Conservation (phyloP, 2,329 filamentous ascomycete genomes). For the Microcyclospora pomicola region DNA sequence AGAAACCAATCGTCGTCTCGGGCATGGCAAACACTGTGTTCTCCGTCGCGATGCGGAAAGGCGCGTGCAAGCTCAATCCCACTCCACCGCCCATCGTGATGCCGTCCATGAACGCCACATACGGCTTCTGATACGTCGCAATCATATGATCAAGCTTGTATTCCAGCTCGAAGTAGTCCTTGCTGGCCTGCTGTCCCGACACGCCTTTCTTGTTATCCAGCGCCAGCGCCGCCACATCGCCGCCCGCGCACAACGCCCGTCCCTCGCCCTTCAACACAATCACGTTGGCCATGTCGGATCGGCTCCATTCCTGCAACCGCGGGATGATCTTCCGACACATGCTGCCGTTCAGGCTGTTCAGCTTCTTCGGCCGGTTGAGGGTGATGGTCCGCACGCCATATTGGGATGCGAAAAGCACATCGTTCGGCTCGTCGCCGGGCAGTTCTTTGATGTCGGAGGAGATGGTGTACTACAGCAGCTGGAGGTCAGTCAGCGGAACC, state of each 20-base stretch:
- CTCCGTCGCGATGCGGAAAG: slow-evolving; percentile 92
- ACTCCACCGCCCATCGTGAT: slow-evolving; percentile 98
- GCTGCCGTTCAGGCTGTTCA: slow-evolving; percentile 83
- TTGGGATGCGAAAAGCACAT: slow-evolving; percentile 81
- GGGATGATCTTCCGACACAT: slow-evolving; percentile 94
- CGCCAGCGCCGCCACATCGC: slow-evolving; percentile 74
- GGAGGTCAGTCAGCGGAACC: slow-evolving; percentile 18
- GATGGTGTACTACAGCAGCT: slow-evolving; percentile 17
- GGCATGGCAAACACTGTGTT: slow-evolving; percentile 96
- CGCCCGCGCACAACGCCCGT: slow-evolving; percentile 79
- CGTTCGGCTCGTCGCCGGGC: slow-evolving; percentile 61
- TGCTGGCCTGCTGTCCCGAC: slow-evolving; percentile 59
- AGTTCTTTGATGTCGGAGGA: slow-evolving; percentile 36
- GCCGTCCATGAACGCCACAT: slow-evolving; percentile 91
- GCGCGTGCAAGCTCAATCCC: slow-evolving; percentile 84
- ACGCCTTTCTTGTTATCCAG: slow-evolving; percentile 52
- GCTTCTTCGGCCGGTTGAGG: slow-evolving; percentile 82
- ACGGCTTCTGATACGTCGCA: slow-evolving; percentile 84
- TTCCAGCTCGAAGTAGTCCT: slow-evolving; percentile 84
- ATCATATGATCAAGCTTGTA: slow-evolving; percentile 94
- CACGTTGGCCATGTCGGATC: slow-evolving; percentile 86
- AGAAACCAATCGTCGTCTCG: slow-evolving; percentile 96
- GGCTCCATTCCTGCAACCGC: slow-evolving; percentile 80
- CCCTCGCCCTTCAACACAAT: slow-evolving; percentile 86
- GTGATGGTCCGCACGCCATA: slow-evolving; percentile 87